Base-by-base conservation (phyloP, 2,329 filamentous ascomycete genomes). In the Anthostomella pinea region DNA sequence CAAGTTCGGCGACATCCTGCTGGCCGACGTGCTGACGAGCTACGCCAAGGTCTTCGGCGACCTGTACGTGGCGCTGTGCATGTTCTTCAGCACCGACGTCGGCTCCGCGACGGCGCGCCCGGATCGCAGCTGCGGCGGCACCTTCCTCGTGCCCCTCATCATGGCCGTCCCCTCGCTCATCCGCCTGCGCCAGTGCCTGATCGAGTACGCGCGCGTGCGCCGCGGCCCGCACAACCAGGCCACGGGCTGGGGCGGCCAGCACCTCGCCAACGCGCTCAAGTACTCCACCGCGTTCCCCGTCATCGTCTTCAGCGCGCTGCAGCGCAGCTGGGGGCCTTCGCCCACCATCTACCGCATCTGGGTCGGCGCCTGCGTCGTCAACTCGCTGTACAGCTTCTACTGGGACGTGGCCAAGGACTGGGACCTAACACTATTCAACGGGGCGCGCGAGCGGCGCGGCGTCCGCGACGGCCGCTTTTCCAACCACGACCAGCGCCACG, bases 321-420 rank as follows among this genome's bases (percentile, higher is more conserved):
- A 89, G 66, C 76, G 86, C 43, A 58, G 59, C 22, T 62, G 59
- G 15, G 60, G 52, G 8, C 52, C 63, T 4, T 63, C 67, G 5
- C 59, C 66, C 3, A 54, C 59, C 1, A 57, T 77, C 39, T 75
- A 78, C 59, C 69, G 68, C 25, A 67, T 69, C 30, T 93, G 87
- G 82, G 68, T 94, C 19, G 64, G 75, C 22, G 84, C 84, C 27
- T 85, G 87, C 19, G 68, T 88, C 21, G 58, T 93, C 53, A 96
- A 98, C 63, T 94, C 87, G 10, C 70, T 85, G 28, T 98, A 95
- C 66, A 89, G 85, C n/a, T 97, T 97, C 69, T 98, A 93, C 72
- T 98, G 93, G 93, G 93, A 98, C 56, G 81, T 97, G 19, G 76
- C 87, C 37, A 93, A 90, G 67, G 93, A 98, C 70, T 98, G 93